These are phyloP conservation scores for Lanmaoa rubissima DNA, from an alignment of 768 basidiomycete genomes.

Conservation along the genomic window DNA sequence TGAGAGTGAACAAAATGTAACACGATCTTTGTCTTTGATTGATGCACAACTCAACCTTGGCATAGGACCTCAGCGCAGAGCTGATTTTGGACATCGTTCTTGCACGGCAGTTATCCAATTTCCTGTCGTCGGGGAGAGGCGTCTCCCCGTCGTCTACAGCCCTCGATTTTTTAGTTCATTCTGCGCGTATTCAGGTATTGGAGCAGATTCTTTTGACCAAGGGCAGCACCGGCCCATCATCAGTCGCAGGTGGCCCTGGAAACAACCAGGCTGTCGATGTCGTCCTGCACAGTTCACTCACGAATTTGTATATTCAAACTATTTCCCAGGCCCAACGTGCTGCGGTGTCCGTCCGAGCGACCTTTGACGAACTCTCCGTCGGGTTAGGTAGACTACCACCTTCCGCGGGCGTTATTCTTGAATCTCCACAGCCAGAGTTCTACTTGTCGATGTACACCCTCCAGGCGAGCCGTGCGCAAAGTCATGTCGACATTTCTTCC, in stretches of 20 bases:
- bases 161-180: conserved; percentile 45
- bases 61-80: conserved; percentile 38
- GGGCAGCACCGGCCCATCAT: background rate
- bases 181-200: conserved; percentile 39
- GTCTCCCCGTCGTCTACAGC: conserved; percentile 19
- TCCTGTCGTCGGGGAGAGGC: conserved; percentile 25
- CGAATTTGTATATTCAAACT: conserved; percentile 16
- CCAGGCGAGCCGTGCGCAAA: conserved; percentile 14
- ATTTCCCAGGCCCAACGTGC: background rate
- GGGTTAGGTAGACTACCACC: conserved; percentile 10
- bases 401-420: background rate
- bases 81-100: conserved; percentile 43
- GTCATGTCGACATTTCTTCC: conserved; percentile 18
- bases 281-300: conserved; percentile 15
- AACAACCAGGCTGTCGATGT: conserved; percentile 16
- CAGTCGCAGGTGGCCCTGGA: background rate
- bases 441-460: conserved; percentile 18
- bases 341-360: background rate
- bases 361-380: conserved; percentile 18
- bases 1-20: conserved; percentile 48
- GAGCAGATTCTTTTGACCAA: conserved; percentile 41
- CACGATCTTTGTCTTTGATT: conserved; percentile 12
- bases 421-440: conserved; percentile 18
- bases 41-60: conserved; percentile 6
- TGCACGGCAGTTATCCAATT: conserved; percentile 35